Evolutionary conservation across 306 rosid genomes (phyloP), one percentile per base, ranked within the genome.

Genomic region (Quercus glauca): DNA sequence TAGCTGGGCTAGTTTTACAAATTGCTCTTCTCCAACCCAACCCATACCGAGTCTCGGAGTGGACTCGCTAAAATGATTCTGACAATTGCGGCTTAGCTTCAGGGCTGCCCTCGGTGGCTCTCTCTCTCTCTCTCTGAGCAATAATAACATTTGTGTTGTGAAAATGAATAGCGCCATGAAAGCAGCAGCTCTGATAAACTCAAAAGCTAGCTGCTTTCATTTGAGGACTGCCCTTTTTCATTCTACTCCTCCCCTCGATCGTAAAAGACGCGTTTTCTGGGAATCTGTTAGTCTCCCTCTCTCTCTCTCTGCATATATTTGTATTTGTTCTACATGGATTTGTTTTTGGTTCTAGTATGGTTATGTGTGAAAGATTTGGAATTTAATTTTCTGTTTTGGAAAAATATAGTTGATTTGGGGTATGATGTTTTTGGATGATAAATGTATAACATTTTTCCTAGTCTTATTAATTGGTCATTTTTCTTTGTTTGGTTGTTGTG

Each of bases 201-300:
- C 91, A 17, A 91, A 86, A 63, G 29, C 41, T 53, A 80, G 80
- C 51, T 79, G 71, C 83, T 31, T 82, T 64, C 57, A 73, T 25
- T 17, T 82, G 58, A 85, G 80, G 83, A 82, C 83, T 61, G 89
- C 92, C 49, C 79, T 91, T 72, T 94, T 94, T 78, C 98, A 94
- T 74, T 91, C 98, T 31, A 83, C 98, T 51, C 85, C 93, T n/a
- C 83, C 85, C 35, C 82, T 92, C 59, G 88, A 88, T 73, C 93
- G 98, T 73, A 93, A 85, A 73, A 73, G 91, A 55, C 92, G 89
- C 82, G 81, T 53, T 76, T 58, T 26, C 56, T 87, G 86, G 93
- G 88, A 92, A 11, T 35, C 89, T 25, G 98, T 94, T 21, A 83
- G 89, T 79, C 41, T 70, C 71, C 51, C 75, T 43, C 37, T 33